Percentiles rank a stretch among this genome's conserved stretches.
phyloP scores from a whole-genome alignment of 768 basidiomycete genomes.

The Boletus rufocinnamomeus region DNA sequence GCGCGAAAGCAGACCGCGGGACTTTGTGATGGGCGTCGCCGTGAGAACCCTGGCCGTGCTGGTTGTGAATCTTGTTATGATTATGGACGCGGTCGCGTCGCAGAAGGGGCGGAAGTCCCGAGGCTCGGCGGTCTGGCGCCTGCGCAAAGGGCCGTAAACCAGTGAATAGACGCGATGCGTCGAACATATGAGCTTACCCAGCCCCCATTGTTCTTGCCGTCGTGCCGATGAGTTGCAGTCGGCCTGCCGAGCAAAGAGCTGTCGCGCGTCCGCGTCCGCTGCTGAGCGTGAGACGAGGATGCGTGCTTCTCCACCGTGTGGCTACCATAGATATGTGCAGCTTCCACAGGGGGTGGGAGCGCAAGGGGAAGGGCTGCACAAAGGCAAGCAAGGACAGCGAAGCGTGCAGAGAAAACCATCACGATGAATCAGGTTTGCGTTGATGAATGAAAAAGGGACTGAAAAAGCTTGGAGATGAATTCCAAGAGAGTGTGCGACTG shows the following conservation, averaged over 20 bases:
- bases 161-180: background rate
- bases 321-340: slow-evolving; percentile 38
- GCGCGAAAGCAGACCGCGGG: slow-evolving; percentile 23
- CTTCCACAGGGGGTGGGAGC: slow-evolving; percentile 34
- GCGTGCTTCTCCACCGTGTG: slow-evolving; percentile 11
- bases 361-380: slow-evolving; percentile 45
- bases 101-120: slow-evolving; percentile 21
- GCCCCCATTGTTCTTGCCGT: slow-evolving; percentile 3
- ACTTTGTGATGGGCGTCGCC: slow-evolving; percentile 7
- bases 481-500: slow-evolving; percentile 24
- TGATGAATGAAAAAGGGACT: slow-evolving; percentile 11
- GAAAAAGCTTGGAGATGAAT: slow-evolving; percentile 14
- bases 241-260: background rate
- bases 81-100: slow-evolving; percentile 11
- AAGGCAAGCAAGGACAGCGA: slow-evolving; percentile 49
- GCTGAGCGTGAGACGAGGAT: background rate
- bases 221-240: background rate
- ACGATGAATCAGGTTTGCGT: slow-evolving; percentile 37
- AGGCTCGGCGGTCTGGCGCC: background rate
- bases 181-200: slow-evolving; percentile 3
- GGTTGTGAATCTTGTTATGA: background rate
- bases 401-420: slow-evolving; percentile 50
- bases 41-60: background rate
- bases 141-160: background rate
- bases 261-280: background rate